Percentiles rank a stretch among this genome's conserved stretches.
Evolutionary conservation across 2,329 filamentous ascomycete species (phyloP).

Genomic region (Fusarium nelsonii): DNA sequence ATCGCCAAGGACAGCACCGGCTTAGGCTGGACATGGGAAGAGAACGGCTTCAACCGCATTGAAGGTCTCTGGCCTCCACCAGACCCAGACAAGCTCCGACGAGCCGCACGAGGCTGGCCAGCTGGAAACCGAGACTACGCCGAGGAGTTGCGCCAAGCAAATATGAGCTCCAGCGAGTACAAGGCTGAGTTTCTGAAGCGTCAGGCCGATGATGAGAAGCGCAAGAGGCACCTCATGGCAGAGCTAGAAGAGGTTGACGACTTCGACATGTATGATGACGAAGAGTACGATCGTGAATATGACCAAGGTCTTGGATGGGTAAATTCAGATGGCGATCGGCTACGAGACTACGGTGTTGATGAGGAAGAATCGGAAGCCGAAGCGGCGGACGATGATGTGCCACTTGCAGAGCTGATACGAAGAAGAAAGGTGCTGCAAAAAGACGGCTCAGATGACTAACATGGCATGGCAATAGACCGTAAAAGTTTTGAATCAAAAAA

Average conservation of each 20-base stretch:
- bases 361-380: conserved; percentile 68
- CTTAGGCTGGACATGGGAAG: conserved; percentile 72
- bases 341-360: conserved; percentile 84
- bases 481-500: conserved; percentile 23
- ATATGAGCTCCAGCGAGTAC: conserved; percentile 58
- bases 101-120: conserved; percentile 56
- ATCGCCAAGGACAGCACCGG: conserved; percentile 56
- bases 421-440: conserved; percentile 60
- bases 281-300: conserved; percentile 61
- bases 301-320: conserved; percentile 69
- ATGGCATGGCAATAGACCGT: conserved; percentile 39
- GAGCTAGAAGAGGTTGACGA: conserved; percentile 69
- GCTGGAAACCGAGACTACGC: conserved; percentile 54
- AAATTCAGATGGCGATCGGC: conserved; percentile 79
- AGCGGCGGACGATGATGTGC: conserved; percentile 69
- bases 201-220: conserved; percentile 61
- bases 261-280: conserved; percentile 68
- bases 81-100: conserved; percentile 71
- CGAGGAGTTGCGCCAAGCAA: conserved; percentile 52
- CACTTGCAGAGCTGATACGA: conserved; percentile 74
- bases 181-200: conserved; percentile 63
- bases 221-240: conserved; percentile 58
- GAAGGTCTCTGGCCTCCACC: conserved; percentile 72
- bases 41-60: conserved; percentile 80
- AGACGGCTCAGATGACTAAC: conserved; percentile 50